These are phyloP conservation scores for Emergomyces africanus DNA, from an alignment of 2,329 filamentous ascomycete species.

Conservation along the genomic window DNA sequence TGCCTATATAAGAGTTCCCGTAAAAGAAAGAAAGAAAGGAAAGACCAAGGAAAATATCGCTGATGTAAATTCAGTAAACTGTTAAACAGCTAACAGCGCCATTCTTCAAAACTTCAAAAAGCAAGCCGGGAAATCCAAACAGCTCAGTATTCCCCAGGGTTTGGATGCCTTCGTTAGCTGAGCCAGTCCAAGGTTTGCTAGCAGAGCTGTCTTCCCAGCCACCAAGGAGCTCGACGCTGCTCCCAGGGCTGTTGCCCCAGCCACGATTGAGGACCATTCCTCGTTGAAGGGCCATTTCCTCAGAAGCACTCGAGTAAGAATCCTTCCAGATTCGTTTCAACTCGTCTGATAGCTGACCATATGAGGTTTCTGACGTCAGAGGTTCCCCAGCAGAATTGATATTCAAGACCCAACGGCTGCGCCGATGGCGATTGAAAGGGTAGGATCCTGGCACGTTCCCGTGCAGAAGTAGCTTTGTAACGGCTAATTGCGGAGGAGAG, in stretches of 20 bases:
- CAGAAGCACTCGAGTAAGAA: slow-evolving; percentile 44
- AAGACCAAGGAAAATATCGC: not conserved
- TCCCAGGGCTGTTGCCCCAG: slow-evolving; percentile 83
- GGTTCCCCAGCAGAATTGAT: slow-evolving; percentile 30
- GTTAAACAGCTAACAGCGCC: slow-evolving; percentile 81
- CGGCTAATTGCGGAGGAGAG: slow-evolving; percentile 57
- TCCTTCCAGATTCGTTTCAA: slow-evolving; percentile 59
- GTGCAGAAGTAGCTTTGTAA: slow-evolving; percentile 85
- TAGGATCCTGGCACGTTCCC: slow-evolving; percentile 93
- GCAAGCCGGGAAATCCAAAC: slow-evolving; percentile 83
- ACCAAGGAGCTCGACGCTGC: slow-evolving; percentile 72
- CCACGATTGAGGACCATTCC: slow-evolving; percentile 81
- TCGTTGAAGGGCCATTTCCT: slow-evolving; percentile 41
- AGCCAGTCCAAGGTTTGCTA: slow-evolving; percentile 31
- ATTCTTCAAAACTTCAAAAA: slow-evolving; percentile 94
- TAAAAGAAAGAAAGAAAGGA: not conserved
- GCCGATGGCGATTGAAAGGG: slow-evolving; percentile 86
- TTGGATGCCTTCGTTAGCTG: slow-evolving; percentile 37
- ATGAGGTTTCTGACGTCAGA: slow-evolving; percentile 64
- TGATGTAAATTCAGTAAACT: slow-evolving; percentile 51
- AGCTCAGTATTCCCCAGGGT: slow-evolving; percentile 61
- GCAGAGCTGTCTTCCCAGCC: slow-evolving; percentile 66
- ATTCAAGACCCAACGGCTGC: slow-evolving; percentile 72
- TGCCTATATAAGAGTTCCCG: not conserved
- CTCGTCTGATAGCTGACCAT: slow-evolving; percentile 55